Evolutionary conservation across 352 stramenopile genomes (phyloP), one percentile per base, ranked within the genome.

Genomic region (Phytophthora sp.): DNA sequence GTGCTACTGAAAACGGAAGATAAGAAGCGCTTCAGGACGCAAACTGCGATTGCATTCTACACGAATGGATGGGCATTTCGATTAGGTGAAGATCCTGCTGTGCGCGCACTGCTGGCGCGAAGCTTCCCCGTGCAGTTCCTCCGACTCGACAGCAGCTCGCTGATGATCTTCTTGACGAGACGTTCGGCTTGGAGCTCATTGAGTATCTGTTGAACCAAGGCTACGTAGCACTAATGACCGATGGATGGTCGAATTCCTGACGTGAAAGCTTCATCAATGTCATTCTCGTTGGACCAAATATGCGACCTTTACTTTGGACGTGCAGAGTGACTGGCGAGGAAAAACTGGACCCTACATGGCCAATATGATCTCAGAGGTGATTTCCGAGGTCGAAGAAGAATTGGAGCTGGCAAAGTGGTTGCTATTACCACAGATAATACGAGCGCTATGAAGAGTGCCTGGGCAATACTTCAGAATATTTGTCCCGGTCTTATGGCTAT

Each of bases 371-470:
- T 23, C 13, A 13, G 39, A 53, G n/a, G 54, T 61, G 7, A 36
- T 61, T 26, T 15, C n/a, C n/a, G 54, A 61, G 38, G 31, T 61
- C 12, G 54, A 61, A 51, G 26, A 12, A 29, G 23, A n/a, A n/a
- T 60, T 33, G 36, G 26, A 33, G 26, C 12, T 26, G 39, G 27
- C 16, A 60, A 60, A 21, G 38, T 60, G 13, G 36, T 49, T 29
- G 36, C 52, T 23, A 38, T 60, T 15, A 60, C 52, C 5, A 51
- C 52, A 1, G 36, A 60, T 15, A 60, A 60, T 18, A 26, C 52
- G 18, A 51, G 38, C n/a, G 11, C 24, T 51, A 59, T 59, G 51
- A 59, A 59, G 23, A 59, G 38, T 18, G 51, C 36, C 6, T 59
- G 38, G 33, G n/a, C 35, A 29, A 47, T 59, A 36, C 23, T 38